phyloP scores from a whole-genome alignment of 768 basidiomycete species.

The Pisolithus albus region DNA sequence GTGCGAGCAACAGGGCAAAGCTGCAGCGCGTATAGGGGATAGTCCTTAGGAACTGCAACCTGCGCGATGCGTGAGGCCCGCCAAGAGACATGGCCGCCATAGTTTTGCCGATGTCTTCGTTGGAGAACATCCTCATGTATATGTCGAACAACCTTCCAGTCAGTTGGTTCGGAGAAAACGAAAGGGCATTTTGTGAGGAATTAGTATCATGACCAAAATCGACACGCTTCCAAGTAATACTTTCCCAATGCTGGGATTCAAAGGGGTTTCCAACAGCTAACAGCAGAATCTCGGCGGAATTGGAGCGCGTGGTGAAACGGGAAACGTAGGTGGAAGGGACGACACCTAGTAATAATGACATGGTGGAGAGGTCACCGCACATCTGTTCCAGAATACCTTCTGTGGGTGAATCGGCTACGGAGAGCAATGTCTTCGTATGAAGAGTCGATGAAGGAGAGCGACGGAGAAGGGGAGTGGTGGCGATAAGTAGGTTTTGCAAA shows the following conservation, averaged over 20 bases:
- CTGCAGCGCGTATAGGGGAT: constrained; percentile 43
- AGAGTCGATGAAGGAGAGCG: constrained; percentile 18
- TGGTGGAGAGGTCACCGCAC: constrained; percentile 22
- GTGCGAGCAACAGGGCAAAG: constrained; percentile 39
- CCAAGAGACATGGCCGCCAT: constrained; percentile 3
- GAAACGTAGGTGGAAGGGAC: constrained; percentile 19
- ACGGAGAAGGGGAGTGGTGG: constrained; percentile 18
- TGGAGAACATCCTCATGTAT: constrained; percentile 25
- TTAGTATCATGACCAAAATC: not conserved
- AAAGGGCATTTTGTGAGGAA: not conserved
- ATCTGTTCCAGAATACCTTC: constrained; percentile 16
- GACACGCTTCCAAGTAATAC: constrained; percentile 21
- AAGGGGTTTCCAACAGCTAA: not conserved
- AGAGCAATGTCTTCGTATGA: constrained; percentile 24
- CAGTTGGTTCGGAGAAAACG: constrained; percentile 20
- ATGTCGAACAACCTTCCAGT: constrained; percentile 18
- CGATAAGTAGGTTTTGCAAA: constrained; percentile 21
- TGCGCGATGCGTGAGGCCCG: not conserved
- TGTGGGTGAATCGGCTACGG: constrained; percentile 6
- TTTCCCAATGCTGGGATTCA: constrained; percentile 15
- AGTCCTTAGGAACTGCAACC: constrained; percentile 9
- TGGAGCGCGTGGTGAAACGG: constrained; percentile 25
- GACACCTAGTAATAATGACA: constrained; percentile 23
- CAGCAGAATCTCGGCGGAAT: constrained; percentile 16
- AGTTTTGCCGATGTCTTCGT: constrained; percentile 18